These are phyloP conservation scores for Stemphylium beticola DNA, from an alignment of 2,329 filamentous ascomycete genomes.

Conservation along the genomic window DNA sequence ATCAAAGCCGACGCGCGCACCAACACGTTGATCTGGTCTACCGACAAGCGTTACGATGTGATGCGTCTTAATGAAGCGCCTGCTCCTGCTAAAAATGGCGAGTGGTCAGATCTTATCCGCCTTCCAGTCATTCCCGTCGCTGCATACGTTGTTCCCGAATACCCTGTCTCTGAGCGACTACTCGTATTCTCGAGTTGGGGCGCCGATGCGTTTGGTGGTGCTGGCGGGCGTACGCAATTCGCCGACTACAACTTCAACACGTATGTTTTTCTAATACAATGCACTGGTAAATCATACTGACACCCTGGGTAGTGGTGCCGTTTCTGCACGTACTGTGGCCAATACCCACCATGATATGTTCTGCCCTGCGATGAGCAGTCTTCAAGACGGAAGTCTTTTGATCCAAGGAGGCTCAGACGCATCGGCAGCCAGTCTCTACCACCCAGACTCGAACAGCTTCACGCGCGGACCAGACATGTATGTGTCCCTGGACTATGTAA, in stretches of 20 bases:
- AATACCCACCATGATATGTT: slow-evolving; percentile 39
- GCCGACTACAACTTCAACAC: slow-evolving; percentile 35
- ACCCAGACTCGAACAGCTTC: slow-evolving; percentile 28
- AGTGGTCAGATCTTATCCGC: slow-evolving; percentile 34
- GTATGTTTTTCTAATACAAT: slow-evolving; percentile 11
- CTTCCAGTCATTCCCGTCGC: slow-evolving; percentile 39
- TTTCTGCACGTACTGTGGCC: slow-evolving; percentile 29
- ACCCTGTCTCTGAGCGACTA: slow-evolving; percentile 26
- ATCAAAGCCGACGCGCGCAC: slow-evolving; percentile 32
- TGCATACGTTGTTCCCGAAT: slow-evolving; percentile 36
- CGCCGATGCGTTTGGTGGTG: slow-evolving; percentile 33
- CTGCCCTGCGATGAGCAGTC: slow-evolving; percentile 34
- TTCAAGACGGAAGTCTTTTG: slow-evolving; percentile 30
- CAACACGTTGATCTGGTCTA: slow-evolving; percentile 35
- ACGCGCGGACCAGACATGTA: slow-evolving; percentile 25
- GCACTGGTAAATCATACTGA: slow-evolving; percentile 2
- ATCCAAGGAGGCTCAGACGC: slow-evolving; percentile 36
- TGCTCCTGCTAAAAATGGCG: slow-evolving; percentile 23
- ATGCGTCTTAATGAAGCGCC: slow-evolving; percentile 24
- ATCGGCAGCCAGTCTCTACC: slow-evolving; percentile 28
- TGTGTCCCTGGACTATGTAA: not conserved
- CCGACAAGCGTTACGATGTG: slow-evolving; percentile 35
- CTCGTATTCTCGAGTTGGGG: slow-evolving; percentile 40
- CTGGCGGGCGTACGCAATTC: slow-evolving; percentile 30
- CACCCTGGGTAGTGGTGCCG: slow-evolving; percentile 18